phyloP scores from a whole-genome alignment of 176 grass and related monocot genomes.

The Eragrostis nindensis region DNA sequence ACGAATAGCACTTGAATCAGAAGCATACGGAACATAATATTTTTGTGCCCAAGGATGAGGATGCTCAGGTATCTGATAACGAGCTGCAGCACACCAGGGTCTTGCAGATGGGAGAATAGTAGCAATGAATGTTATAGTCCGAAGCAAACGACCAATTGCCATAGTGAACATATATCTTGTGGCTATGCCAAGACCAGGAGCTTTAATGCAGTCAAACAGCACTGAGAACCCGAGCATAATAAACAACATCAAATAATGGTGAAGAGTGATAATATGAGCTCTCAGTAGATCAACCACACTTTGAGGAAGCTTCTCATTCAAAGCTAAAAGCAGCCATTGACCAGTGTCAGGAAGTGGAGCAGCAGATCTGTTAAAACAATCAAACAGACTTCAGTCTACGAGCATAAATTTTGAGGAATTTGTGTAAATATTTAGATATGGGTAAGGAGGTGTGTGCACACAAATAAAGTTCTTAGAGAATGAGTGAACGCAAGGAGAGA shows the following conservation, averaged over 20 bases:
- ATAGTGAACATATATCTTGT: slow-evolving; percentile 94
- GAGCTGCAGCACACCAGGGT: slow-evolving; percentile 74
- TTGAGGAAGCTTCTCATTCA: slow-evolving; percentile 83
- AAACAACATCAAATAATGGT: slow-evolving; percentile 92
- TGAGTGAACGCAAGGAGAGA: slow-evolving; percentile 10
- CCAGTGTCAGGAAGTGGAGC: slow-evolving; percentile 86
- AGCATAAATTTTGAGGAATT: too few species aligned
- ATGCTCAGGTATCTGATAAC: slow-evolving; percentile 72
- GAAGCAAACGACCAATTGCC: slow-evolving; percentile 77
- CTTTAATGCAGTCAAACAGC: slow-evolving; percentile 81
- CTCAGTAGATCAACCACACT: slow-evolving; percentile 64
- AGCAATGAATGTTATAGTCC: slow-evolving; percentile 77
- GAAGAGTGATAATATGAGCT: slow-evolving; percentile 78
- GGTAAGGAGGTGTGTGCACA: background rate
- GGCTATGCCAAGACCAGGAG: slow-evolving; percentile 79
- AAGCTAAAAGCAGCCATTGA: slow-evolving; percentile 81
- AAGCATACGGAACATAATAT: slow-evolving; percentile 88
- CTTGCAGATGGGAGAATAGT: slow-evolving; percentile 86
- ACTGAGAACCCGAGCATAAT: slow-evolving; percentile 90
- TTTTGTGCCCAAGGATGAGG: slow-evolving; percentile 94
- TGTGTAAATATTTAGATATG: background rate
- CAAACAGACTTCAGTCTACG: slow-evolving; percentile 20
- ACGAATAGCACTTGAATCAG: slow-evolving; percentile 67
- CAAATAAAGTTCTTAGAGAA: slow-evolving; percentile 1
- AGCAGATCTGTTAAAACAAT: slow-evolving; percentile 56